Base-by-base conservation (phyloP, 2,329 filamentous ascomycete genomes). In the Cladorrhinum sp. region DNA sequence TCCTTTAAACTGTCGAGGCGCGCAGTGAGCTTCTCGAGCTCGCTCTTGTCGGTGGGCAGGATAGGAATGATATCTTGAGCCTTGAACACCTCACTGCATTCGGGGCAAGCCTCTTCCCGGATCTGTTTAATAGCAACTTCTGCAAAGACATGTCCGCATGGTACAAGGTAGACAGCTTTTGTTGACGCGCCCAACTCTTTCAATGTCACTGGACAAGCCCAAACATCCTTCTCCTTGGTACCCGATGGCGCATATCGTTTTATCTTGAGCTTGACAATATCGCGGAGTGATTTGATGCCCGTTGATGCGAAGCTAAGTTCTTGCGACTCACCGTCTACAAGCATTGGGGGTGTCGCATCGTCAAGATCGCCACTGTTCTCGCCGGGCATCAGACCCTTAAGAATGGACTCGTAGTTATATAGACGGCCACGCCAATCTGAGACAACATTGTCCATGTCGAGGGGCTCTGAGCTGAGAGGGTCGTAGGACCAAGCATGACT, bases 101-200 rank as follows among this genome's bases (percentile, higher is more conserved):
- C 83, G 0, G 85, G 83, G 60, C 86, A 89, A 0, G 73, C 70
- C 25, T 80, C 78, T 65, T 90, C 88, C 2, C 78, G 72, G n/a
- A 96, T 85, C 74, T 95, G 90, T 66, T 88, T 90, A 66, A 98
- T 87, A 7, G 92, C 92, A 57, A 87, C 86, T 63, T 96, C 92
- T 0, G 91, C 88, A 75, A 98, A 98, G 0, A 91, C 93, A 78
- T 99, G 96, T 0, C 95, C 96, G 70, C 95, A 99, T 0, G 95
- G 95, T 3, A 98, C 91, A 2, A 99, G 70, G 69, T 98, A 99
- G 1, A 96, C 91, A 0, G 92, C 83, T 74, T 89, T 93, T 16
- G 88, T 87, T 4, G 81, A 81, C 0, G 92, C 87, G 0, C 95
- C 95, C 23, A 99, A 77, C 72, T 90, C 87, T 72, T 96, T 96